Conservation (phyloP, 345 rosid genomes). For the Cardamine chenopodiifolia region DNA sequence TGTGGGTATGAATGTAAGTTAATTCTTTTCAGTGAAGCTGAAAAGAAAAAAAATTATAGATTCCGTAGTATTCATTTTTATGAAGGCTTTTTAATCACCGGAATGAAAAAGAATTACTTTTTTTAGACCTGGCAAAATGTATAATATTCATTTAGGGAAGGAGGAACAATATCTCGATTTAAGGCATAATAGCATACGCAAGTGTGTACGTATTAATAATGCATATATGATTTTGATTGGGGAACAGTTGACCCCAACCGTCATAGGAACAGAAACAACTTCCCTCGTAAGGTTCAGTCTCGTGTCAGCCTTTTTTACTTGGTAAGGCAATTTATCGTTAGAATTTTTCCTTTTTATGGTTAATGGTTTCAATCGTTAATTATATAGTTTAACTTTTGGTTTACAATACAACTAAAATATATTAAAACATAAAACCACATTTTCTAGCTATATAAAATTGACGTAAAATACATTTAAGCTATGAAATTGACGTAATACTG, state of each 20-base stretch:
- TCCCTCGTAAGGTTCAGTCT: slow-evolving; percentile 29
- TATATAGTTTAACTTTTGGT: background rate
- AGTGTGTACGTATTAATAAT: slow-evolving; percentile 3
- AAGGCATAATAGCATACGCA: slow-evolving; percentile 19
- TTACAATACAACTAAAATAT: background rate
- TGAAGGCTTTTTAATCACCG: background rate
- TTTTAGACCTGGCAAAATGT: slow-evolving; percentile 20
- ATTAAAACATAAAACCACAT: background rate
- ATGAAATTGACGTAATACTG: background rate
- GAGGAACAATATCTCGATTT: background rate
- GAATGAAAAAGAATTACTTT: background rate
- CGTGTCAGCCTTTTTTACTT: slow-evolving; percentile 32
- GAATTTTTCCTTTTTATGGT: background rate
- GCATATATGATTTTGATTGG: slow-evolving; percentile 12
- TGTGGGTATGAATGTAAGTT: too few species aligned
- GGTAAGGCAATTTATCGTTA: background rate
- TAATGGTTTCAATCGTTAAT: background rate
- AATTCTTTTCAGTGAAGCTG: too few species aligned
- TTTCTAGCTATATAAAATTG: background rate
- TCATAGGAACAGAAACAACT: slow-evolving; percentile 24
- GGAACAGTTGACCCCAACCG: slow-evolving; percentile 18
- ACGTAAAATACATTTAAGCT: background rate
- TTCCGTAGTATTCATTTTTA: background rate
- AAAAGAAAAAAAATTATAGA: too few species aligned
- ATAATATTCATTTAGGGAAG: slow-evolving; percentile 10